Conservation (phyloP, 1,284 basidiomycete species). For the Ganoderma sinense region DNA sequence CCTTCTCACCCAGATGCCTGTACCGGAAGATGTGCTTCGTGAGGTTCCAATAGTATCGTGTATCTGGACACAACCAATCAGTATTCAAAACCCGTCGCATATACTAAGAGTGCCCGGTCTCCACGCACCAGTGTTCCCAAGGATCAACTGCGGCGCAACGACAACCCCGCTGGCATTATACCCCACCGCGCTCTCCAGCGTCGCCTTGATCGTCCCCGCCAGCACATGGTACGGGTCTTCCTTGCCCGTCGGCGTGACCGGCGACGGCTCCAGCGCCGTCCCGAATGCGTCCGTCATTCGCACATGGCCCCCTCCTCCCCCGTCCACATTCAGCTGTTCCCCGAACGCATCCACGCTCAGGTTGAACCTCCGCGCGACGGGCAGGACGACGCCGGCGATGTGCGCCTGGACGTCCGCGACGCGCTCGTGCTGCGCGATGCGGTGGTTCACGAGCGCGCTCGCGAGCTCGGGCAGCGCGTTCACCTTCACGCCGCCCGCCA, state of each 20-base stretch:
- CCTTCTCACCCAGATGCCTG: conserved; percentile 38
- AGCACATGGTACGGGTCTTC: conserved; percentile 57
- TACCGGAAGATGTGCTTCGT: conserved; percentile 54
- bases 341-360: conserved; percentile 63
- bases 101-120: no score
- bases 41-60: conserved; percentile 53
- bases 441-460: conserved; percentile 60
- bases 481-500: conserved; percentile 73
- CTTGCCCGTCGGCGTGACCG: conserved; percentile 53
- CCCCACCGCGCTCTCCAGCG: conserved; percentile 34
- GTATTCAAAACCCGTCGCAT: background rate
- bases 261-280: conserved; percentile 60
- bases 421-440: conserved; percentile 55
- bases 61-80: conserved; percentile 40
- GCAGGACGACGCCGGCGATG: conserved; percentile 47
- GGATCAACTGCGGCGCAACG: conserved; percentile 49
- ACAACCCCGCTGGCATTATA: conserved; percentile 41
- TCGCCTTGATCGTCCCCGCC: conserved; percentile 56
- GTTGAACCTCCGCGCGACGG: conserved; percentile 54
- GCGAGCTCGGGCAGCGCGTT: conserved; percentile 60
- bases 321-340: conserved; percentile 28
- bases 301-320: conserved; percentile 36
- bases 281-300: conserved; percentile 50
- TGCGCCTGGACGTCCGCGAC: conserved; percentile 50
- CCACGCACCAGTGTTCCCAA: conserved; percentile 42